Evolutionary conservation across 75 land plant species (phyloP).

Genomic region (Cupressus sempervirens): DNA sequence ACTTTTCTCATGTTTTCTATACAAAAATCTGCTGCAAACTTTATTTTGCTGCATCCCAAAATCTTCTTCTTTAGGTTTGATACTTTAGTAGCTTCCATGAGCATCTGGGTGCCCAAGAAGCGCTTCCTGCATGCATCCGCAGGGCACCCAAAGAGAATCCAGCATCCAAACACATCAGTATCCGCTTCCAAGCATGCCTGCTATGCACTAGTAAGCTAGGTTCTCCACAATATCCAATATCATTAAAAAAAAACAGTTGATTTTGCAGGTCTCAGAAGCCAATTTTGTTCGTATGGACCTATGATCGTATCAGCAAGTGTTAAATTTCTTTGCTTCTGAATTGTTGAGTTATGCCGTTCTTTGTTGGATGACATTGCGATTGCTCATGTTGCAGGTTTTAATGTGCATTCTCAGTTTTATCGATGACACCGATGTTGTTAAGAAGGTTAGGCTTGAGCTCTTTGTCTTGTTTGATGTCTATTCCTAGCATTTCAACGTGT

Average conservation of each 20-base stretch:
- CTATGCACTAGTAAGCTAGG: too few species aligned
- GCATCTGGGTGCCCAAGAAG: too few species aligned
- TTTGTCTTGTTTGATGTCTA: neutral
- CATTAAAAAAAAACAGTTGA: neutral
- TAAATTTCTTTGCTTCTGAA: neutral
- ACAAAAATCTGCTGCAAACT: neutral
- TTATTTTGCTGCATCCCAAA: neutral
- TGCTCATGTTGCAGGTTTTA: constrained; percentile 60
- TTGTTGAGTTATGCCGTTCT: neutral
- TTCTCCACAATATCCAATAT: neutral
- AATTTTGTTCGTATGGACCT: neutral
- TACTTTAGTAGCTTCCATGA: too few species aligned
- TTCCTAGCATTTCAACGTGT: neutral
- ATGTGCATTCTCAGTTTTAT: constrained; percentile 63
- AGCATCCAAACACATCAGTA: too few species aligned
- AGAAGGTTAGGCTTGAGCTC: constrained; percentile 51
- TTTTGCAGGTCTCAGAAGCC: neutral
- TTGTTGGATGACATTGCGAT: neutral
- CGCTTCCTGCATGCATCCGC: too few species aligned
- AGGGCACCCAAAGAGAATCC: too few species aligned
- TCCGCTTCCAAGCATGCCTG: too few species aligned
- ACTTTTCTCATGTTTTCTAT: neutral
- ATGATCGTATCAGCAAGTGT: neutral
- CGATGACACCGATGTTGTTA: constrained; percentile 87
- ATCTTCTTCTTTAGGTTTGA: neutral